phyloP scores from a whole-genome alignment of 2,329 filamentous ascomycete species.

The Ambrosiella beaveri region DNA sequence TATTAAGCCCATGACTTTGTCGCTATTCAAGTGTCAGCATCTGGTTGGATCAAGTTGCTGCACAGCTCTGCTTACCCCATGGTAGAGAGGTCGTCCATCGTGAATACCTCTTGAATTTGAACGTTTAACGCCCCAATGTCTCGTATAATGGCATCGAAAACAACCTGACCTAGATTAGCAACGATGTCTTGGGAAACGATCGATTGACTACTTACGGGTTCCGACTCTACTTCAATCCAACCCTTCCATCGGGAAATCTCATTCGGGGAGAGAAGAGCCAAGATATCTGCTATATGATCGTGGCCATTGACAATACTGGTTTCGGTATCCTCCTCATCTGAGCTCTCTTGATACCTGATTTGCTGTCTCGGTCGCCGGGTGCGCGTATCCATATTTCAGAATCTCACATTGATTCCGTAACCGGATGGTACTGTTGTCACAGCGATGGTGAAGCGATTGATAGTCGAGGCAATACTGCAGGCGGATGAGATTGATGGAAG shows the following conservation, averaged over 20 bases:
- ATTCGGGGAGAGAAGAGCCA: constrained; percentile 29
- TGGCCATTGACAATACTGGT: constrained; percentile 2
- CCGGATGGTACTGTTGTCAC: too few relatives aligned
- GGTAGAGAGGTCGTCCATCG: constrained; percentile 49
- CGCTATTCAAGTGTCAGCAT: constrained; percentile 25
- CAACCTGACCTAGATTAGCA: constrained; percentile 32
- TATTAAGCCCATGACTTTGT: constrained; percentile 69
- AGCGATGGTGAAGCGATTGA: too few relatives aligned
- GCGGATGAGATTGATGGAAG: too few relatives aligned
- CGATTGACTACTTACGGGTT: constrained; percentile 43
- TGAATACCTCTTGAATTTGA: constrained; percentile 60
- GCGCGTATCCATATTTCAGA: too few relatives aligned
- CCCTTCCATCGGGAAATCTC: constrained; percentile 49
- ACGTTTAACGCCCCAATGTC: constrained; percentile 60
- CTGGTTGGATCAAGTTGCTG: constrained; percentile 14
- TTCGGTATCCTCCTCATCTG: neutral
- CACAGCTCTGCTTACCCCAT: constrained; percentile 38
- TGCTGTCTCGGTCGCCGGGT: neutral
- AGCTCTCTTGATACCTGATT: neutral
- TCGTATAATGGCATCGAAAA: constrained; percentile 72
- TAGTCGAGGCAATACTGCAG: too few relatives aligned
- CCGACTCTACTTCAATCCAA: constrained; percentile 76
- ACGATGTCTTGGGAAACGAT: neutral
- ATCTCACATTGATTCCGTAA: too few relatives aligned
- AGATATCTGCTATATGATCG: constrained; percentile 28